Evolutionary conservation across 768 basidiomycete species (phyloP).

Genomic region (Collybiopsis luxurians): DNA sequence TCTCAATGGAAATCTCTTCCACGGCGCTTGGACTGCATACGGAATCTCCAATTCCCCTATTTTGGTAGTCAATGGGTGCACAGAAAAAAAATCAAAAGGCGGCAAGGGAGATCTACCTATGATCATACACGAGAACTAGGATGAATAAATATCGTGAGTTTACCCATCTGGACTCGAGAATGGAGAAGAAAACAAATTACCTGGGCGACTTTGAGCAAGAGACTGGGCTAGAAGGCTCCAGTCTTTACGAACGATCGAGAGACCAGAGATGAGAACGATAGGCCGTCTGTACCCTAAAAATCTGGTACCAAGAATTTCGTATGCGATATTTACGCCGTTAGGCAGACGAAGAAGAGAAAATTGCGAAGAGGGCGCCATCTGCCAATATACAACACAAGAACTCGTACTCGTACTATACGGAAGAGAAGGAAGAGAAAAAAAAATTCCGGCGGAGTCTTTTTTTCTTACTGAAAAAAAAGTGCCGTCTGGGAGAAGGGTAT

Average conservation of each 20-base stretch:
- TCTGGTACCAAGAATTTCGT: slow-evolving; percentile 21
- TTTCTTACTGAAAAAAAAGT: too few species aligned
- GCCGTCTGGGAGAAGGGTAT: too few species aligned
- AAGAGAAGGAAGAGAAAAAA: not conserved
- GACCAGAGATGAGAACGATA: slow-evolving; percentile 21
- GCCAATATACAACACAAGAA: too few species aligned
- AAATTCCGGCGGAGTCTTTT: too few species aligned
- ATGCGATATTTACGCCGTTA: slow-evolving; percentile 23
- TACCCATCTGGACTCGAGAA: too few species aligned
- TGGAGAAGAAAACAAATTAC: slow-evolving; percentile 10
- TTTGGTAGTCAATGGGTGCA: not conserved
- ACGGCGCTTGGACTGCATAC: slow-evolving; percentile 9
- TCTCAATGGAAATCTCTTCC: slow-evolving; percentile 25
- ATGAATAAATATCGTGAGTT: too few species aligned
- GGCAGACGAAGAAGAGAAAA: slow-evolving; percentile 15
- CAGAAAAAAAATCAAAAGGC: not conserved
- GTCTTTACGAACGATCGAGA: slow-evolving; percentile 17
- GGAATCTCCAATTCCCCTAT: slow-evolving; percentile 26
- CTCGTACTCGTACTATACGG: too few species aligned
- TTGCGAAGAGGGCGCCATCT: not conserved
- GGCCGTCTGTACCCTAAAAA: slow-evolving; percentile 14
- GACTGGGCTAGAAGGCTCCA: slow-evolving; percentile 17
- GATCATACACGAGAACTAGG: slow-evolving; percentile 25
- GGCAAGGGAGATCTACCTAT: slow-evolving; percentile 11
- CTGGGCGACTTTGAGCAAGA: slow-evolving; percentile 18